Conservation (phyloP, 176 grass and related monocot species). For the Avena sativa region DNA sequence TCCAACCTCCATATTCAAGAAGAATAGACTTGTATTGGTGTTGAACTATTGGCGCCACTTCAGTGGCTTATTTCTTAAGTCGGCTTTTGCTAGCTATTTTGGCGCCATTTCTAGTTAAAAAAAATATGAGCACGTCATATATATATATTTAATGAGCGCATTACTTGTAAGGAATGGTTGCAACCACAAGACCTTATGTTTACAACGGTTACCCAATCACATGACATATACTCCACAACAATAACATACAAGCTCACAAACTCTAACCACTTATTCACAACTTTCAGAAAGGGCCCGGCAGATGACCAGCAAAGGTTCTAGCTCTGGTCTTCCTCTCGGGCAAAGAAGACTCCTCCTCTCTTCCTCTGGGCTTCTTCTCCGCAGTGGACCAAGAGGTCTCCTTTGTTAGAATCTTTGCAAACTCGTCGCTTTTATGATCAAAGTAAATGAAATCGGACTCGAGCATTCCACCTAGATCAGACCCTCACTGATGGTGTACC, state of each 20-base stretch:
- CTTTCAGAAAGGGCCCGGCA: not conserved
- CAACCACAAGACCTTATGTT: not conserved
- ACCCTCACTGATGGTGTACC: not conserved
- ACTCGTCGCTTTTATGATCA: not conserved
- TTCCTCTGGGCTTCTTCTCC: not conserved
- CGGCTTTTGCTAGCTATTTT: too few species aligned
- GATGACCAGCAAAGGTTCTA: not conserved
- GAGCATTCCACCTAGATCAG: not conserved
- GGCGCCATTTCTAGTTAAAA: not conserved
- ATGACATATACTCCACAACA: not conserved
- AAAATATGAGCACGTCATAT: not conserved
- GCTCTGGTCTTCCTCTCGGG: not conserved
- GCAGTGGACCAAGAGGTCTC: not conserved
- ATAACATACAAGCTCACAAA: not conserved
- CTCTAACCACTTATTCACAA: not conserved
- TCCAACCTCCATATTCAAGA: too few species aligned
- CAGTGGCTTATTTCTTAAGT: too few species aligned
- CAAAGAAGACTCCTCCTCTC: not conserved
- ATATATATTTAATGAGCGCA: not conserved
- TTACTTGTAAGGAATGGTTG: not conserved
- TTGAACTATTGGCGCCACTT: too few species aligned
- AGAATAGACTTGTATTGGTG: too few species aligned
- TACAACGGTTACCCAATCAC: not conserved
- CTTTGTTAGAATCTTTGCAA: not conserved
- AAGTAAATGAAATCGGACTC: not conserved